These are phyloP conservation scores for Colletotrichum lini DNA, from an alignment of 2,329 filamentous ascomycete species.

Conservation along the genomic window DNA sequence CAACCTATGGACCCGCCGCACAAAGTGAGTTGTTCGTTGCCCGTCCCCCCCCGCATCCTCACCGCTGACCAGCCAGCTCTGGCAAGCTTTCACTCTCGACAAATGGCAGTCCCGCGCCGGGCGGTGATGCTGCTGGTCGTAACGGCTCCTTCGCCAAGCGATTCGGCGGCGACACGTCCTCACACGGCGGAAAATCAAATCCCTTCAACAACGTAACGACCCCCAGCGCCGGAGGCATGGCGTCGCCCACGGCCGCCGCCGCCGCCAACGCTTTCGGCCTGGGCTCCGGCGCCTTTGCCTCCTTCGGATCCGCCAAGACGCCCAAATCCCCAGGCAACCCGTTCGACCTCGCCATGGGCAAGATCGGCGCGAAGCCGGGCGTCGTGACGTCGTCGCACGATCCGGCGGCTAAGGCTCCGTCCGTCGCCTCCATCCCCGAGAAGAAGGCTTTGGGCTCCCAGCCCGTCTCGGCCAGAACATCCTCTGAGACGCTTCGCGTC, in stretches of 20 bases:
- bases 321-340: conserved; percentile 87
- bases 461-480: conserved; percentile 39
- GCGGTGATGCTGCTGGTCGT: conserved; percentile 72
- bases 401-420: conserved; percentile 55
- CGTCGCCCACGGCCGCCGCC: conserved; percentile 80
- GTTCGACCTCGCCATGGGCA: conserved; percentile 80
- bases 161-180: conserved; percentile 80
- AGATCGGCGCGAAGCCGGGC: conserved; percentile 65
- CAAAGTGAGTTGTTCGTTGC: conserved; percentile 73
- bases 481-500: conserved; percentile 39
- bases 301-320: conserved; percentile 90
- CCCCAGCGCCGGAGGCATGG: conserved; percentile 76
- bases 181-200: conserved; percentile 82
- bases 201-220: conserved; percentile 84
- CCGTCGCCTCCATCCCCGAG: conserved; percentile 67
- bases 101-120: conserved; percentile 66
- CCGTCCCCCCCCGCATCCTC: conserved; percentile 19
- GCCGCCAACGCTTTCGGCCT: conserved; percentile 93
- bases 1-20: conserved; percentile 84
- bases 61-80: conserved; percentile 65
- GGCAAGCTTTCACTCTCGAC: conserved; percentile 94
- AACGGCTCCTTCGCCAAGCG: conserved; percentile 77
- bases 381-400: conserved; percentile 59
- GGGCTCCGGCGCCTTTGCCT: conserved; percentile 95
- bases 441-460: conserved; percentile 61